These are phyloP conservation scores for Penicillium olsonii DNA, from an alignment of 2,329 filamentous ascomycete species.

Conservation along the genomic window DNA sequence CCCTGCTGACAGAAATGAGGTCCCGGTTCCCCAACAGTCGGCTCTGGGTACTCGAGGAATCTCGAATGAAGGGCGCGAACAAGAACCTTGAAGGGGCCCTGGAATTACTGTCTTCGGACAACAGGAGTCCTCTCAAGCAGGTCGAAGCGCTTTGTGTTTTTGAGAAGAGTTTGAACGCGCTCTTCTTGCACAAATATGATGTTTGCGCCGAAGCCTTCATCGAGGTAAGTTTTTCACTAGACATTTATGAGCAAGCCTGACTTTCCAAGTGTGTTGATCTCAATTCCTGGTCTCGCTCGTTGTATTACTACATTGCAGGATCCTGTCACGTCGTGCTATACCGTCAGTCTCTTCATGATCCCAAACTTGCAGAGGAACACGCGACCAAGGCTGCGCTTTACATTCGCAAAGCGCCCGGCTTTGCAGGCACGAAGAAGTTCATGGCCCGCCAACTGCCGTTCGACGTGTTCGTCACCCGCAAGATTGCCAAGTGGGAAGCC, in stretches of 20 bases:
- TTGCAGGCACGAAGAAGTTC: conserved; percentile 83
- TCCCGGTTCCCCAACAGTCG: conserved; percentile 75
- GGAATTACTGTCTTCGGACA: conserved; percentile 60
- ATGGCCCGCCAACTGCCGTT: conserved; percentile 89
- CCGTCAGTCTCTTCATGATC: conserved; percentile 48
- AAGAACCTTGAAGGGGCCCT: conserved; percentile 69
- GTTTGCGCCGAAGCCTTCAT: conserved; percentile 75
- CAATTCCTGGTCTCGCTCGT: conserved; percentile 85
- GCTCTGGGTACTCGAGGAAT: conserved; percentile 87
- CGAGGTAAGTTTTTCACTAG: conserved; percentile 42
- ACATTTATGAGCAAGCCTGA: conserved; percentile 9
- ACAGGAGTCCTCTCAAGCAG: conserved; percentile 77
- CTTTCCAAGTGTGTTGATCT: conserved; percentile 65
- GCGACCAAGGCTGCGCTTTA: conserved; percentile 68
- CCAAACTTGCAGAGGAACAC: conserved; percentile 54
- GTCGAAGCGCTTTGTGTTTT: conserved; percentile 83
- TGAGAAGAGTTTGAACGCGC: conserved; percentile 74
- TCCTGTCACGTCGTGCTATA: conserved; percentile 79
- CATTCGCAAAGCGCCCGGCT: conserved; percentile 69
- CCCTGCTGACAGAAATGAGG: conserved; percentile 73
- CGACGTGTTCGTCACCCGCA: conserved; percentile 80
- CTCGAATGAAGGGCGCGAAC: conserved; percentile 70
- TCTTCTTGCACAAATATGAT: conserved; percentile 77
- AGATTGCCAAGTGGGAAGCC: conserved; percentile 84
- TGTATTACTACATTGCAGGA: conserved; percentile 89